Evolutionary conservation across 208 protist genomes (phyloP).

Genomic region (Angomonas desouzai): DNA sequence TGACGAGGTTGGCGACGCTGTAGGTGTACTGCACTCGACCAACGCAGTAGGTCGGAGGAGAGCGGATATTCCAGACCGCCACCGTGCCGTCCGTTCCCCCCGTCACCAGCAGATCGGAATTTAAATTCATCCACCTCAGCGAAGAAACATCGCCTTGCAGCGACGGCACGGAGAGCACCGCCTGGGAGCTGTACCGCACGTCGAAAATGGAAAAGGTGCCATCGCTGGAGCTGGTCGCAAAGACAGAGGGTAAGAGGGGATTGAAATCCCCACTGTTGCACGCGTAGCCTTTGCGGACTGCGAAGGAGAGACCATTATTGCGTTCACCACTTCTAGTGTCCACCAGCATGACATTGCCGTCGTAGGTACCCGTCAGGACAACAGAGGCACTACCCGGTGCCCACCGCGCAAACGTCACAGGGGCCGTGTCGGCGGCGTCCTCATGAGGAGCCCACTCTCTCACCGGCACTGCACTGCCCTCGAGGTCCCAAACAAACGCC

Average conservation of each 20-base stretch:
- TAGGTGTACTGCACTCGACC: constrained; percentile 61
- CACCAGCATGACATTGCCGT: constrained; percentile 54
- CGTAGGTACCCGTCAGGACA: constrained; percentile 68
- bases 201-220: constrained; percentile 76
- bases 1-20: constrained; percentile 45
- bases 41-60: constrained; percentile 71
- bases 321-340: constrained; percentile 36
- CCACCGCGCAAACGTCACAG: constrained; percentile 70
- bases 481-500: constrained; percentile 70
- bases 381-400: constrained; percentile 52
- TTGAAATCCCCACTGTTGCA: constrained; percentile 58
- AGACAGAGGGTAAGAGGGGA: constrained; percentile 50
- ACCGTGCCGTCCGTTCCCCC: constrained; percentile 76
- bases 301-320: constrained; percentile 25
- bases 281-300: constrained; percentile 28
- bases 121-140: constrained; percentile 60
- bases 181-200: constrained; percentile 43
- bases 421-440: constrained; percentile 19
- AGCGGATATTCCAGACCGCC: constrained; percentile 74
- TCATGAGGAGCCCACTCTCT: constrained; percentile 45
- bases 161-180: constrained; percentile 56
- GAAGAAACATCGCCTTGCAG: constrained; percentile 68
- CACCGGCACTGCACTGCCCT: constrained; percentile 35
- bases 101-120: constrained; percentile 70
- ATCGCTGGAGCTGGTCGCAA: constrained; percentile 59